Evolutionary conservation across 2,329 filamentous ascomycete species (phyloP), one percentile per base, ranked within the genome.

Genomic region (Phialophora verrucosa): DNA sequence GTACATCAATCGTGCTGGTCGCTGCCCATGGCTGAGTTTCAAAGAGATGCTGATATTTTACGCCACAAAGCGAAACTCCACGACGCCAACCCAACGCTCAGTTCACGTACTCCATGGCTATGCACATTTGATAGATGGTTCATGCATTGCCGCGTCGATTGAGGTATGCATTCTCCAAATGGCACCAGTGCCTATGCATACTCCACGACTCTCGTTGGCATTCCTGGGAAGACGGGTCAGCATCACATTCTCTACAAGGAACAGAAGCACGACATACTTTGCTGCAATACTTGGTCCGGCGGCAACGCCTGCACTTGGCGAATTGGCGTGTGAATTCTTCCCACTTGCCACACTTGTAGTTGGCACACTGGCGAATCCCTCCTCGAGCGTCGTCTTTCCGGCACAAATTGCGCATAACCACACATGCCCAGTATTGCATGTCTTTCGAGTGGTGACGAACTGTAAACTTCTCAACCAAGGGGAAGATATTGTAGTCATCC

Each of bases 341-440:
- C 95, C 95, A 99, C 77, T 96, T 97, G 67, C 94, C 94, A 78
- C 95, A 99, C 79, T 97, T 89, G 81, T 96, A 99, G 81, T 97
- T 97, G 62, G 95, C 95, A 78, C 95, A 99, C 77, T 99, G 95
- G 64, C 95, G 87, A 72, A 99, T 98, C 66, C 95, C 95, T 50
- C 95, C 95, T 56, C 92, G 87, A 11, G 91, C 92, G 76, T 99
- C 95, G 77, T 99, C 95, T 81, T 99, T 99, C 70, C 95, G 91
- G 83, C 95, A 99, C 58, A 99, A 86, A 76, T 99, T 99, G 70
- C 95, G 88, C 95, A 99, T 99, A 54, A 99, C 95, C 17, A 99
- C 95, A 69, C 94, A 95, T 20, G 95, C 95, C 95, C 95, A 99
- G 82, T 99, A 99, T 78, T 97, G 94, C 95, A 99, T 99, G 76